phyloP scores from a whole-genome alignment of 179 eudicot genomes.

The Beta lomatogona region DNA sequence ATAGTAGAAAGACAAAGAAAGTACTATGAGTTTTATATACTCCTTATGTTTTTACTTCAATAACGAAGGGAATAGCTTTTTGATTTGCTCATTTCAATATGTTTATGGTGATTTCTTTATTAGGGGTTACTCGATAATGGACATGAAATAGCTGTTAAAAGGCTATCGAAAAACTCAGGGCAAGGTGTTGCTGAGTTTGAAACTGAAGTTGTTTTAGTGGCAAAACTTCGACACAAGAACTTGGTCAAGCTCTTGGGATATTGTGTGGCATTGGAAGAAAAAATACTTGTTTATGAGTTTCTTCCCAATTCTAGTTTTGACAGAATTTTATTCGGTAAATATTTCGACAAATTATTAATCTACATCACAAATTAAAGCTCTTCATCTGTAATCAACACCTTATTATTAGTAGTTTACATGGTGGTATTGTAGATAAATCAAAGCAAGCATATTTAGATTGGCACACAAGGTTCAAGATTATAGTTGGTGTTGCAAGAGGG shows the following conservation, averaged over 20 bases:
- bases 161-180: slow-evolving; percentile 22
- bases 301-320: slow-evolving; percentile 29
- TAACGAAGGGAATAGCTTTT: too few species aligned
- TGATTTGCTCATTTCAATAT: too few species aligned
- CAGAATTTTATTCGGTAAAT: slow-evolving; percentile 21
- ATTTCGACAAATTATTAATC: background rate
- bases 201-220: slow-evolving; percentile 25
- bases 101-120: background rate
- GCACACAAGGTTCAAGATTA: slow-evolving; percentile 39
- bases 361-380: background rate
- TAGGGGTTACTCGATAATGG: slow-evolving; percentile 21
- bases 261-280: slow-evolving; percentile 14
- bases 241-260: slow-evolving; percentile 29
- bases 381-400: background rate
- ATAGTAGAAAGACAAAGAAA: too few species aligned
- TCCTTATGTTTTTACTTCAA: too few species aligned
- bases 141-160: slow-evolving; percentile 32
- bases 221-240: slow-evolving; percentile 31
- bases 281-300: slow-evolving; percentile 29
- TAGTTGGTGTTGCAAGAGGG: slow-evolving; percentile 52
- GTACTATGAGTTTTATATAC: too few species aligned
- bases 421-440: slow-evolving; percentile 19
- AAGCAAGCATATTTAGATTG: slow-evolving; percentile 35
- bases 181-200: slow-evolving; percentile 31
- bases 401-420: background rate